Conservation (phyloP, 2,329 filamentous ascomycete genomes). For the Aspergillus novofumigatus region DNA sequence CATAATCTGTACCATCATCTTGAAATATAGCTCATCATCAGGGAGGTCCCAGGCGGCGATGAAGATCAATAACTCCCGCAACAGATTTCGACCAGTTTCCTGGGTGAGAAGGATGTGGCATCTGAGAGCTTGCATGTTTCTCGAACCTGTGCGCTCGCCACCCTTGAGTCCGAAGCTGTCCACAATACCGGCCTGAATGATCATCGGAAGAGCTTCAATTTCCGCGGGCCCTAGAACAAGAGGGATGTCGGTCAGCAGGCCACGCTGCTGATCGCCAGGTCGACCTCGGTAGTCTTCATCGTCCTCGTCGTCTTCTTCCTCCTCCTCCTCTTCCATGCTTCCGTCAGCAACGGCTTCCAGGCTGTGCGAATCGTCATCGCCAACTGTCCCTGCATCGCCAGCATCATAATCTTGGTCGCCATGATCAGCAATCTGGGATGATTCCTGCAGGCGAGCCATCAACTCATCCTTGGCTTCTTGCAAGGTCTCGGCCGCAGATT, state of each 20-base stretch:
- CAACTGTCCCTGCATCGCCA: slow-evolving; percentile 38
- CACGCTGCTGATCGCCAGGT: slow-evolving; percentile 57
- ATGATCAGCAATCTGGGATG: slow-evolving; percentile 37
- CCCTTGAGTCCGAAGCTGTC: slow-evolving; percentile 70
- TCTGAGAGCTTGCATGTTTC: slow-evolving; percentile 84
- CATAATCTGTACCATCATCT: slow-evolving; percentile 93
- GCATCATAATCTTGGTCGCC: slow-evolving; percentile 40
- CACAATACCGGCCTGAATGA: slow-evolving; percentile 90
- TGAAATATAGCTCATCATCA: slow-evolving; percentile 90
- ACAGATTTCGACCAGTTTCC: slow-evolving; percentile 82
- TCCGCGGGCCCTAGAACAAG: slow-evolving; percentile 92
- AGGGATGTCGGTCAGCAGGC: slow-evolving; percentile 86
- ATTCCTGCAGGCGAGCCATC: slow-evolving; percentile 47
- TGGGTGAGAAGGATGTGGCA: slow-evolving; percentile 87
- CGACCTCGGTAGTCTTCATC: slow-evolving; percentile 51
- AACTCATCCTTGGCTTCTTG: slow-evolving; percentile 50
- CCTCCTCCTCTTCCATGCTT: slow-evolving; percentile 48
- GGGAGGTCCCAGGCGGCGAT: slow-evolving; percentile 96
- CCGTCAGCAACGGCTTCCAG: slow-evolving; percentile 42
- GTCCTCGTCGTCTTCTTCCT: slow-evolving; percentile 52
- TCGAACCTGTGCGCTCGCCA: slow-evolving; percentile 53
- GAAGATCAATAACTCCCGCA: slow-evolving; percentile 89
- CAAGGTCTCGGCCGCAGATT: slow-evolving; percentile 47
- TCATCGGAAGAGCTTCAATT: slow-evolving; percentile 95
- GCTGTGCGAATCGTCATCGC: slow-evolving; percentile 41